Percentiles rank a stretch among this genome's conserved stretches.
Evolutionary conservation across 169 alveolate species (phyloP).

Genomic region (Cyclospora cayetanensis): DNA sequence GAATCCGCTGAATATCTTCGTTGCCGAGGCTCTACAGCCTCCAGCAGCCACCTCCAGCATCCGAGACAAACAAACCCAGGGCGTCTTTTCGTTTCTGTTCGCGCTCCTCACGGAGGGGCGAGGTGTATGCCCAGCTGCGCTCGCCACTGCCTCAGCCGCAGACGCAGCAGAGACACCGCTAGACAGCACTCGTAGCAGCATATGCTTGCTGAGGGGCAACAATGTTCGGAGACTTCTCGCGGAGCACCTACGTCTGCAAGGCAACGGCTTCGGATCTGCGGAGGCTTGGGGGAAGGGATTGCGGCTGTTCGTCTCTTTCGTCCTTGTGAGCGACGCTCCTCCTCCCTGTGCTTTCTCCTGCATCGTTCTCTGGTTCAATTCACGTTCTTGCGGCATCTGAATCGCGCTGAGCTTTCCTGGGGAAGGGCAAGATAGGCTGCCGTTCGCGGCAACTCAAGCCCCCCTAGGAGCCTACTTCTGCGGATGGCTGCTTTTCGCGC

Average conservation of each 20-base stretch:
- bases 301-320: background rate
- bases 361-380: too few relatives aligned
- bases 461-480: too few relatives aligned
- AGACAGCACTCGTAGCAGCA: background rate
- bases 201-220: background rate
- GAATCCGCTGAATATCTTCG: background rate
- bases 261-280: background rate
- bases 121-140: background rate
- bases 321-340: background rate
- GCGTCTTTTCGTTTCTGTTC: background rate
- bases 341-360: too few relatives aligned
- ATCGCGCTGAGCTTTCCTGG: too few relatives aligned
- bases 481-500: too few relatives aligned
- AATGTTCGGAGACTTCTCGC: background rate
- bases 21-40: conserved; percentile 9
- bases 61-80: background rate
- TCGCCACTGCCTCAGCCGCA: background rate
- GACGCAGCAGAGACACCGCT: background rate
- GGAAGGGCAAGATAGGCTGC: too few relatives aligned
- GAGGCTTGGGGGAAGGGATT: background rate
- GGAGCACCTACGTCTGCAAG: background rate
- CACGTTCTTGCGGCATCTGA: too few relatives aligned
- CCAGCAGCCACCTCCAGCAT: background rate
- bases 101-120: background rate
- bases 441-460: too few relatives aligned